These are phyloP conservation scores for Torrubiellomyces zombiae DNA, from an alignment of 2,329 filamentous ascomycete genomes.

Conservation along the genomic window DNA sequence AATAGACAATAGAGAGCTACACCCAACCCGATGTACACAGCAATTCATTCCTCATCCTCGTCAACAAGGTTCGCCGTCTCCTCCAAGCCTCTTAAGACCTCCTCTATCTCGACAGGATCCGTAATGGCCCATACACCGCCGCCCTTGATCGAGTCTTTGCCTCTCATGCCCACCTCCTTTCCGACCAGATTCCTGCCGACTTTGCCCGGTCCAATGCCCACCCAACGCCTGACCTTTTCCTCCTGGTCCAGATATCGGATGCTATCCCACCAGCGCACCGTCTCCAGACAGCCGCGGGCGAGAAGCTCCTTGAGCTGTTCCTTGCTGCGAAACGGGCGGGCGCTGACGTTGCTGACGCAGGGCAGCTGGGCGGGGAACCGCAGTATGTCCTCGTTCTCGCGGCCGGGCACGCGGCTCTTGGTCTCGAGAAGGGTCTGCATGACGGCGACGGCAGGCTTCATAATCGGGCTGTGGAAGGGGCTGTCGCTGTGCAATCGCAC, in stretches of 20 bases:
- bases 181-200: constrained; percentile 86
- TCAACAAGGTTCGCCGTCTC: constrained; percentile 40
- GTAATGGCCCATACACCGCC: constrained; percentile 88
- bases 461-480: constrained; percentile 83
- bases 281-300: constrained; percentile 73
- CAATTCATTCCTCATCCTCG: constrained; percentile 26
- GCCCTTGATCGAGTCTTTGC: constrained; percentile 62
- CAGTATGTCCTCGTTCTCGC: constrained; percentile 45
- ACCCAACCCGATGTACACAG: no score
- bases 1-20: no score
- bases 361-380: constrained; percentile 60
- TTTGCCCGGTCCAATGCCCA: constrained; percentile 86
- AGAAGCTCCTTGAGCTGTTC: constrained; percentile 65
- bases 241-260: constrained; percentile 80
- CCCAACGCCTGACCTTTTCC: constrained; percentile 64
- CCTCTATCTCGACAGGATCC: constrained; percentile 60
- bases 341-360: constrained; percentile 77
- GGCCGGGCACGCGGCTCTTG: constrained; percentile 35
- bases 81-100: constrained; percentile 47
- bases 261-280: constrained; percentile 87
- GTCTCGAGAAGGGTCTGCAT: constrained; percentile 53
- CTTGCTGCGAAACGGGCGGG: constrained; percentile 56
- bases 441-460: constrained; percentile 65
- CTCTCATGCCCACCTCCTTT: constrained; percentile 82
- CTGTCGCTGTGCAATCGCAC: constrained; percentile 75